Base-by-base conservation (phyloP, 2,329 filamentous ascomycete species). In the Aspergillus candidus region DNA sequence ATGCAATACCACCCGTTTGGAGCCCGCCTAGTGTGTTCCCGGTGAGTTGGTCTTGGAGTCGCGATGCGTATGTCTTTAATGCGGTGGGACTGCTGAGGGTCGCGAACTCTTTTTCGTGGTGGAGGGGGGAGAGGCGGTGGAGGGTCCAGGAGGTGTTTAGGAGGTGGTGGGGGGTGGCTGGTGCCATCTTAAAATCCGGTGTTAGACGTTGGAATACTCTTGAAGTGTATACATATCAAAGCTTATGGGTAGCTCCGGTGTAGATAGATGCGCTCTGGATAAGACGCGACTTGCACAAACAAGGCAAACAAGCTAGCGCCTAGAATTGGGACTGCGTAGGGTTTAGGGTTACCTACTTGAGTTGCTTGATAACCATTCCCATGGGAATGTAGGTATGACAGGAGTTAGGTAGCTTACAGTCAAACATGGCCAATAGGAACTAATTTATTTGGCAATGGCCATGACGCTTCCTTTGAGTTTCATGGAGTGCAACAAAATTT, bases 121-220 rank as follows among this genome's bases (percentile, higher is more conserved):
- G 71, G 32, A 79, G 68, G n/a, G 74, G 74, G 4, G 75, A 77
- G 7, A 77, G 59, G 50, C 74, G 73, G 56, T 76, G 73, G 40
- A 74, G 60, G n/a, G 63, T 72, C 69, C 74, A 78, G 22, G 74
- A 76, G n/a, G 70, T 70, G 53, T 73, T 71, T 54, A 76, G 74
- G 32, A 78, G 63, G 10, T 73, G 71, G 43, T 70, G 46, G 18
- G 44, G 43, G 12, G 41, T 56, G 46, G 51, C 46, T 40, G 53
- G 44, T 15, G 54, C 53, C 62, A 67, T 66, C 14, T 7, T 27
- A 2, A 7, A 27, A 10, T 27, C 22, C 22, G 22, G 22, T 46
- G 30, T 11, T 32, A 22, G 31, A 40, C 31, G 38, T 39, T 14
- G 37, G 29, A 39, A 27, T 31, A 18, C 18, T 18, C 3, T 18